Conservation (phyloP, 352 stramenopile species). For the Thalassiosira pacifica region DNA sequence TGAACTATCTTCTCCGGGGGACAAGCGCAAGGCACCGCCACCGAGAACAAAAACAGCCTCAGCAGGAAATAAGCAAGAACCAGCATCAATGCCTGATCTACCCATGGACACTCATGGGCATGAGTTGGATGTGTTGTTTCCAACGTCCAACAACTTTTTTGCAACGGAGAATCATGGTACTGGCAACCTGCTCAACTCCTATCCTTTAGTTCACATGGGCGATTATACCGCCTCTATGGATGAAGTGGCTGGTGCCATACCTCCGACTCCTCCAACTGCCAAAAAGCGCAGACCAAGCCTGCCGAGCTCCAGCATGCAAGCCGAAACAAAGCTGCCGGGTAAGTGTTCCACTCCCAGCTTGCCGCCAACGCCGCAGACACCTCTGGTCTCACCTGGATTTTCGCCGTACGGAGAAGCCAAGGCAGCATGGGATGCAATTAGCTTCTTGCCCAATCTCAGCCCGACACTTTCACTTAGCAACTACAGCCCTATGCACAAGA, state of each 20-base stretch:
- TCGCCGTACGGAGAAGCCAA: slow-evolving; percentile 28
- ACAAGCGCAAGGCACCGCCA: slow-evolving; percentile 14
- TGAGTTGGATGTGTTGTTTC: slow-evolving; percentile 32
- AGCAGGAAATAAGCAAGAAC: neutral
- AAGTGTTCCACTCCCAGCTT: slow-evolving; percentile 18
- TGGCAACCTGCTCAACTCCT: slow-evolving; percentile 10
- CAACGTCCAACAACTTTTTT: slow-evolving; percentile 26
- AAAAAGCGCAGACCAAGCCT: slow-evolving; percentile 18
- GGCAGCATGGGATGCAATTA: slow-evolving; percentile 37
- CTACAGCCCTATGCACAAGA: slow-evolving; percentile 3
- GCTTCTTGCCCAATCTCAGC: slow-evolving; percentile 38
- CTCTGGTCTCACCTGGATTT: slow-evolving; percentile 28
- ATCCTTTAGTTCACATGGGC: slow-evolving; percentile 46
- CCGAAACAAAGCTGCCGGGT: slow-evolving; percentile 18
- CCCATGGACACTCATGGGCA: neutral
- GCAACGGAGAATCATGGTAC: slow-evolving; percentile 21
- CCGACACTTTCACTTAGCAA: neutral
- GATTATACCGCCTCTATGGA: slow-evolving; percentile 53
- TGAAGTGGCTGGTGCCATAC: slow-evolving; percentile 52
- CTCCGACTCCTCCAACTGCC: slow-evolving; percentile 36
- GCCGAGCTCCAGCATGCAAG: slow-evolving; percentile 3
- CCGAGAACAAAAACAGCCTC: neutral
- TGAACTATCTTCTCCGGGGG: neutral
- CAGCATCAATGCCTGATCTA: neutral
- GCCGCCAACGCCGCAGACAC: slow-evolving; percentile 1